Percentiles rank a stretch among this genome's conserved stretches.
Conservation (phyloP, 2,329 filamentous ascomycete species). For the Aureobasidium zeae region DNA sequence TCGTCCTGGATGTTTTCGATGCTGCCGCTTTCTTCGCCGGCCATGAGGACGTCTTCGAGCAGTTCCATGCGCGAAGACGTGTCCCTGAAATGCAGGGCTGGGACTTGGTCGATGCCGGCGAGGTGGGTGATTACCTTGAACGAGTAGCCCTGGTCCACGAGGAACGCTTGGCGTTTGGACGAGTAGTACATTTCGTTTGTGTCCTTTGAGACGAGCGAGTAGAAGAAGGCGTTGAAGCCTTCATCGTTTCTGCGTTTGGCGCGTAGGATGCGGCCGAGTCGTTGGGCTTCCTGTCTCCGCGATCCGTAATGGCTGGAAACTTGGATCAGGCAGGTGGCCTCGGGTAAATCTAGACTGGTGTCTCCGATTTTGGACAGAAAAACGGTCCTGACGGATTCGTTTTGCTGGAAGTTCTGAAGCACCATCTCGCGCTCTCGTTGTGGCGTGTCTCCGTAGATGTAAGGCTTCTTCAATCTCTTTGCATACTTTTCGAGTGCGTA, state of each 20-base stretch:
- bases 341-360: slow-evolving; percentile 92
- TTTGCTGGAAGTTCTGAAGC: slow-evolving; percentile 90
- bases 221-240: slow-evolving; percentile 98
- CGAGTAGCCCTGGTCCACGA: slow-evolving; percentile 95
- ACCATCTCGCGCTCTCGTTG: slow-evolving; percentile 80
- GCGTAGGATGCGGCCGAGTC: slow-evolving; percentile 82
- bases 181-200: slow-evolving; percentile 98
- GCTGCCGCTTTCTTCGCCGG: slow-evolving; percentile 66
- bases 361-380: slow-evolving; percentile 97
- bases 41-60: slow-evolving; percentile 78
- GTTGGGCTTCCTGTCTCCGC: slow-evolving; percentile 89
- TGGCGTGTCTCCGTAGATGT: slow-evolving; percentile 81
- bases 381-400: slow-evolving; percentile 79
- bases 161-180: slow-evolving; percentile 89
- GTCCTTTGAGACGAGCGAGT: slow-evolving; percentile 93
- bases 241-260: slow-evolving; percentile 95
- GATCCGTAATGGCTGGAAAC: slow-evolving; percentile 97
- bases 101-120: slow-evolving; percentile 77
- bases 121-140: slow-evolving; percentile 98
- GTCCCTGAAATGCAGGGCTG: slow-evolving; percentile 69
- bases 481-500: slow-evolving; percentile 85
- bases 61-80: slow-evolving; percentile 74
- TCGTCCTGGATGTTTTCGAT: slow-evolving; percentile 63
- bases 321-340: slow-evolving; percentile 93
- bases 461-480: slow-evolving; percentile 72